Evolutionary conservation across 2,329 filamentous ascomycete genomes (phyloP), one percentile per base, ranked within the genome.

Genomic region (Aulographum hederae): DNA sequence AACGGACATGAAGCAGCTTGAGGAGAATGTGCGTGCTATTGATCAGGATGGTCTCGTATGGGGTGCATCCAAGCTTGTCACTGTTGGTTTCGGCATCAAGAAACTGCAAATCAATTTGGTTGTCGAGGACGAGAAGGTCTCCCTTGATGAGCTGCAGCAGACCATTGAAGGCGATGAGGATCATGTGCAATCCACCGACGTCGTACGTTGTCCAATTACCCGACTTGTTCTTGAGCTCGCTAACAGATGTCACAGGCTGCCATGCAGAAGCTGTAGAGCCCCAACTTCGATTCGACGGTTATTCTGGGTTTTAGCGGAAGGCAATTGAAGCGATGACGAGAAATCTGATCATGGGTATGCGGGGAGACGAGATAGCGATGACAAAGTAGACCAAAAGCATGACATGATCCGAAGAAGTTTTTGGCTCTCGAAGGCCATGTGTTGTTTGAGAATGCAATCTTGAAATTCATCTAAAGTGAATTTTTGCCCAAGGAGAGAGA

Each of bases 101-200:
- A 95, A 95, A 73, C 75, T 98, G 41, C 86, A 95, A 72, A 92
- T 98, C 68, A 95, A 81, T 76, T 62, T 95, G 46, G 84, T 95
- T 47, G 66, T 95, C 43, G 89, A 95, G 69, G 89, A 98, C 56
- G 86, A 95, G 44, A 94, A 94, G 73, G 59, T 98, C 53, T 85
- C 80, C 44, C 57, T 80, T 42, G 71, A 77, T 46, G 86, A 94
- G 40, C 75, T 98, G 45, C 73, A 93, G 69, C 73, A 81, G 54
- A 51, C 79, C 65, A 91, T 95, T 49, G 69, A 72, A 52, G 80
- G 70, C 45, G 70, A 85, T 48, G 89, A 95, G 67, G 89, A 98
- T 57, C 78, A 81, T 58, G 84, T 98, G 53, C 89, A 98, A 73
- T 93, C 84, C 46, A 75, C 78, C 47, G 89, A 95, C 58, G 57